Conservation (phyloP, 2,329 filamentous ascomycete genomes). For the Gnomoniopsis smithogilvyi region DNA sequence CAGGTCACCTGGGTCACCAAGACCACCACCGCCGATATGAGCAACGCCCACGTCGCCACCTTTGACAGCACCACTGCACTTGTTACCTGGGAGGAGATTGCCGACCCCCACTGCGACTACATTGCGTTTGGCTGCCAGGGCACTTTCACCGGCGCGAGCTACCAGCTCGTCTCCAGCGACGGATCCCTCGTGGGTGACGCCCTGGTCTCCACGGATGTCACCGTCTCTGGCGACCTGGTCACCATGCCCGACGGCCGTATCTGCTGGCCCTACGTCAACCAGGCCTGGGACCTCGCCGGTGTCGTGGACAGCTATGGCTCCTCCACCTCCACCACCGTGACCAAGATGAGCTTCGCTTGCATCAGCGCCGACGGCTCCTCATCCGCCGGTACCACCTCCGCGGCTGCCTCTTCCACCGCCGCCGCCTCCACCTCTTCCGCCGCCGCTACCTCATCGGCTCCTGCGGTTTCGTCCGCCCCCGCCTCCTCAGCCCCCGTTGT, state of each 20-base stretch:
- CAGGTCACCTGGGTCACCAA: slow-evolving; percentile 56
- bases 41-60: slow-evolving; percentile 56
- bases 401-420: not conserved
- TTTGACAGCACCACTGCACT: slow-evolving; percentile 51
- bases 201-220: slow-evolving; percentile 49
- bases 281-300: slow-evolving; percentile 45
- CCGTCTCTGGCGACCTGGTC: slow-evolving; percentile 60
- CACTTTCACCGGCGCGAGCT: slow-evolving; percentile 55
- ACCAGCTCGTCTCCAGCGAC: slow-evolving; percentile 53
- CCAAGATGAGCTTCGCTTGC: slow-evolving; percentile 54
- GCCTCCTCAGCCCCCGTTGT: not conserved
- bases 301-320: slow-evolving; percentile 22
- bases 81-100: slow-evolving; percentile 60
- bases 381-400: not conserved
- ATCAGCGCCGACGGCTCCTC: slow-evolving; percentile 21
- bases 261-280: slow-evolving; percentile 60
- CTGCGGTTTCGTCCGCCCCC: no score
- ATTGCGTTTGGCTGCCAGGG: slow-evolving; percentile 59
- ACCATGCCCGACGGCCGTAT: slow-evolving; percentile 55
- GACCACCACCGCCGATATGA: slow-evolving; percentile 45
- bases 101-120: slow-evolving; percentile 49
- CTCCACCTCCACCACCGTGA: slow-evolving; percentile 27
- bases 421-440: not conserved
- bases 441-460: not conserved
- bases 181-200: slow-evolving; percentile 50